These are phyloP conservation scores for Candida cerambycidarum DNA, from an alignment of 805 yeast species.

Conservation along the genomic window DNA sequence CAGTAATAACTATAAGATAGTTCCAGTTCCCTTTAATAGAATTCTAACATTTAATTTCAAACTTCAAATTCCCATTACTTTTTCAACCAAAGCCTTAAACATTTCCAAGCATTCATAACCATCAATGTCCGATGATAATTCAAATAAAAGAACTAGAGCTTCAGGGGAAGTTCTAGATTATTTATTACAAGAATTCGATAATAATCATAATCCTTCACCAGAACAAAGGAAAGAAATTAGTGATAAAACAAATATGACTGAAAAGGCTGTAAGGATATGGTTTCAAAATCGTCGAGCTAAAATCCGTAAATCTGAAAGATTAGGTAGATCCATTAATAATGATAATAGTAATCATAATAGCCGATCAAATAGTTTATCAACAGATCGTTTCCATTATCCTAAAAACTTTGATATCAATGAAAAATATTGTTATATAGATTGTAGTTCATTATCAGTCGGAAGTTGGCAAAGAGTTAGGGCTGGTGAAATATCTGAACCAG, in stretches of 20 bases:
- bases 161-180: constrained; percentile 76
- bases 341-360: constrained; percentile 16
- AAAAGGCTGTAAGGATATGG: constrained; percentile 89
- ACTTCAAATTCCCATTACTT: too few species aligned
- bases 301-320: constrained; percentile 62
- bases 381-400: neutral
- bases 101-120: neutral
- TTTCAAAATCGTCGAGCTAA: constrained; percentile 87
- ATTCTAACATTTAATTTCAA: too few species aligned
- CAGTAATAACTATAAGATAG: too few species aligned
- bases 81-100: too few species aligned
- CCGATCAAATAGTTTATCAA: constrained; percentile 22
- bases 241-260: constrained; percentile 75
- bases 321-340: constrained; percentile 23
- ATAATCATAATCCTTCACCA: constrained; percentile 74
- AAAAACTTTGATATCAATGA: constrained; percentile 56
- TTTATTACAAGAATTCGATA: constrained; percentile 65
- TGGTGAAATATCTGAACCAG: constrained; percentile 48
- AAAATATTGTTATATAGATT: constrained; percentile 66
- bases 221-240: constrained; percentile 69
- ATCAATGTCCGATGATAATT: constrained; percentile 8
- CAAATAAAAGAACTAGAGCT: constrained; percentile 61
- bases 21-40: too few species aligned
- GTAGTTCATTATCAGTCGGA: constrained; percentile 69
- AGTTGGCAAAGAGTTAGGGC: constrained; percentile 77